phyloP scores from a whole-genome alignment of 1,284 basidiomycete genomes.

The Gymnopus androsaceus region DNA sequence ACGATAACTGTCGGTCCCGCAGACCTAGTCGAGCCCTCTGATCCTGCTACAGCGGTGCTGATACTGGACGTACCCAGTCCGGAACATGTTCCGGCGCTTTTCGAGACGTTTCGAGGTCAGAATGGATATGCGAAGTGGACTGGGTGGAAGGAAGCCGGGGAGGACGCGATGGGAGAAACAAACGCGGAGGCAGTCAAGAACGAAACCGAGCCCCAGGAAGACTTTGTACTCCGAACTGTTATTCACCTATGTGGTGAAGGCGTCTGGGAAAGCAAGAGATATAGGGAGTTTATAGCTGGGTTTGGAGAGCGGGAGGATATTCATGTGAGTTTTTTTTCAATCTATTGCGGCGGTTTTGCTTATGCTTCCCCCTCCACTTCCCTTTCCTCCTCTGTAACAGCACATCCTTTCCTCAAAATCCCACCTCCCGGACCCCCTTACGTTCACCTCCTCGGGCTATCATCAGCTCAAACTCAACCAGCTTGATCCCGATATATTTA shows the following conservation, averaged over 20 bases:
- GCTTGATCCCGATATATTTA: constrained; percentile 77
- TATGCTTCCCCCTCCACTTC: not conserved
- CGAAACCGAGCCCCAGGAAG: too few species aligned
- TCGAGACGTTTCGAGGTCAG: constrained; percentile 57
- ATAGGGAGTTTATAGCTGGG: constrained; percentile 70
- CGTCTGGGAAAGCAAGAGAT: constrained; percentile 70
- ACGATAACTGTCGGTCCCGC: too few species aligned
- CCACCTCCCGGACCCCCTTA: constrained; percentile 71
- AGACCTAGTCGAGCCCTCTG: too few species aligned
- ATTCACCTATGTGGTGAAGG: constrained; percentile 69
- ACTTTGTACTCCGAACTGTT: constrained; percentile 55
- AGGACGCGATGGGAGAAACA: too few species aligned
- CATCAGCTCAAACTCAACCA: constrained; percentile 73
- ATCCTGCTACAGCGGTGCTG: constrained; percentile 52
- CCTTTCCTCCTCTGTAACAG: constrained; percentile 52
- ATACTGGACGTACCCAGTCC: constrained; percentile 64
- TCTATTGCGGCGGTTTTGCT: not conserved
- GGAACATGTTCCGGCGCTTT: constrained; percentile 61
- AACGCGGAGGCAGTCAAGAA: too few species aligned
- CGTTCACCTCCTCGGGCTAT: constrained; percentile 76
- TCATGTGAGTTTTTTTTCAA: constrained; percentile 47
- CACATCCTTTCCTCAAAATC: too few species aligned
- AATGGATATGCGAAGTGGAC: constrained; percentile 32
- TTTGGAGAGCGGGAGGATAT: constrained; percentile 51
- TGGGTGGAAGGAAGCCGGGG: too few species aligned